A percentile compares a stretch with the other conserved stretches of the same genome.
Conservation (phyloP, 2,329 filamentous ascomycete genomes). For the Trichoderma sp. region DNA sequence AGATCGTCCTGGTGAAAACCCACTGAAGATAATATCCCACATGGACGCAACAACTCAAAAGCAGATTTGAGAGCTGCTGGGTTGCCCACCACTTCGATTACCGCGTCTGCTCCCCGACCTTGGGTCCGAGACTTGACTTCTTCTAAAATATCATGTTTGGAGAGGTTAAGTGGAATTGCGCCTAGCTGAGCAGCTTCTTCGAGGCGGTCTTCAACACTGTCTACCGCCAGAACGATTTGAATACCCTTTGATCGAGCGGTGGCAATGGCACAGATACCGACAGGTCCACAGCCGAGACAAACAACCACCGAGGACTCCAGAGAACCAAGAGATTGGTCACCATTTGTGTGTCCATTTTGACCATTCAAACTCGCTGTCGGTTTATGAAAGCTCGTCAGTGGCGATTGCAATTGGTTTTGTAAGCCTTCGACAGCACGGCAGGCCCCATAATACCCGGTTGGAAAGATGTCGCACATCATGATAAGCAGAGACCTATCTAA, state of each 20-base stretch:
- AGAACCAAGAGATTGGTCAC: neutral
- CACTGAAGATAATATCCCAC: neutral
- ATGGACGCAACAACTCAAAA: neutral
- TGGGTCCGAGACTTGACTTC: neutral
- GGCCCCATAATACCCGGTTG: conserved; percentile 1
- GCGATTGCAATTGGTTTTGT: neutral
- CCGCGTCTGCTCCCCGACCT: neutral
- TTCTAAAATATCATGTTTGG: neutral
- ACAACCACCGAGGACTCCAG: neutral
- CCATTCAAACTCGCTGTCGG: neutral
- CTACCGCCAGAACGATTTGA: neutral
- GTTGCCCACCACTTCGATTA: conserved; percentile 3
- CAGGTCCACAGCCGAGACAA: neutral
- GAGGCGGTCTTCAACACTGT: neutral
- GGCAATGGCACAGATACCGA: conserved; percentile 2
- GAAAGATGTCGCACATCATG: conserved; percentile 10
- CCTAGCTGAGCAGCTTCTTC: neutral
- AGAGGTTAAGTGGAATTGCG: neutral
- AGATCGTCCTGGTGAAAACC: neutral
- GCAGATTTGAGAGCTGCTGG: neutral
- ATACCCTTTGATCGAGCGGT: neutral
- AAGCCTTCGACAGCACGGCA: neutral
- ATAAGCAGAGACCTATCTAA: neutral
- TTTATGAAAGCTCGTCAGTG: neutral
- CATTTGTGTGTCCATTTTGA: neutral